Conservation (phyloP, 2,329 filamentous ascomycete species). For the Trichoderma simmonsii region DNA sequence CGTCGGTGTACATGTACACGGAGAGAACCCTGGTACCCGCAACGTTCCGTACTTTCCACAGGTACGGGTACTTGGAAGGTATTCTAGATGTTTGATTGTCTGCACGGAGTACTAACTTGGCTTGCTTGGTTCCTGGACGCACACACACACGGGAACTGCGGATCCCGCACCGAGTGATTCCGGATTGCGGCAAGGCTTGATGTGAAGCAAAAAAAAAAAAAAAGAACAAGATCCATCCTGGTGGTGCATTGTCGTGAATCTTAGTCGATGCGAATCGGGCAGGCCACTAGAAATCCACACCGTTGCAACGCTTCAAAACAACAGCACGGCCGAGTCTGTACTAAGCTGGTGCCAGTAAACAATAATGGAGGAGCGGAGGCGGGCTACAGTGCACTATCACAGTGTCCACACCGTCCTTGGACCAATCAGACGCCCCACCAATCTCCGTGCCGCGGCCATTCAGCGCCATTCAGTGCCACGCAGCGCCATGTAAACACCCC, state of each 20-base stretch:
- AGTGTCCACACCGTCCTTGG: background rate
- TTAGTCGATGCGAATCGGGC: background rate
- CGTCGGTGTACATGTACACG: background rate
- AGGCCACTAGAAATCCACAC: conserved; percentile 6
- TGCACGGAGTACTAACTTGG: background rate
- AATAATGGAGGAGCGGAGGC: background rate
- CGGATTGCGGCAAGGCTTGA: background rate
- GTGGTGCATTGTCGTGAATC: conserved; percentile 3
- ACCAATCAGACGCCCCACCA: background rate
- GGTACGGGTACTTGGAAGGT: background rate
- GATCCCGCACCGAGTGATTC: background rate
- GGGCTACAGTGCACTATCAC: background rate
- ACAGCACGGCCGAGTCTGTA: background rate
- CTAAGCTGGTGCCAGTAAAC: background rate
- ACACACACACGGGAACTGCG: background rate
- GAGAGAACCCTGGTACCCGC: background rate
- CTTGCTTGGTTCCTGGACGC: background rate
- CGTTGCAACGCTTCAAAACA: background rate
- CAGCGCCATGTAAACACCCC: background rate
- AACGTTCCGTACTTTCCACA: background rate
- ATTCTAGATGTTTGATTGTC: background rate
- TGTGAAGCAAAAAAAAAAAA: background rate
- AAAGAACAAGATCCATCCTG: background rate
- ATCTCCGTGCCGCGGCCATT: background rate
- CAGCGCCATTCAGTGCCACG: background rate